phyloP scores from a whole-genome alignment of 306 rosid genomes.

The Inga oerstediana region DNA sequence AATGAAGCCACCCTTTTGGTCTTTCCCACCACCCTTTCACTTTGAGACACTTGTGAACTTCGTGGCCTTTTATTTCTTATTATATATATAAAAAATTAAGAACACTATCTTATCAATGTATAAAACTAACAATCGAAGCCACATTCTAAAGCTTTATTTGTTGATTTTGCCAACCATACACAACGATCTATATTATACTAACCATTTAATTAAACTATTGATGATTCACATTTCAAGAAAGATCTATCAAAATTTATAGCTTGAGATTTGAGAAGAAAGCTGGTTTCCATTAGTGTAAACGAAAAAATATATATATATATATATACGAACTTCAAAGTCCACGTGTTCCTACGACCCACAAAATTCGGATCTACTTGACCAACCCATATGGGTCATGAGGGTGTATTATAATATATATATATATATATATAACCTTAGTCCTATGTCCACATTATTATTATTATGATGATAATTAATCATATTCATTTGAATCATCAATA shows the following conservation, averaged over 20 bases:
- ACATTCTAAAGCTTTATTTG: neutral
- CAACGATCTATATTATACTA: neutral
- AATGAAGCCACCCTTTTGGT: constrained; percentile 9
- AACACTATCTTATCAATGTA: neutral
- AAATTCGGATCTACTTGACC: constrained; percentile 41
- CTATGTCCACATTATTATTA: neutral
- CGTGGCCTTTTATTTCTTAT: neutral
- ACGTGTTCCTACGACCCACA: constrained; percentile 34
- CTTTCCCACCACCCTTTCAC: neutral
- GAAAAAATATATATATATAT: constrained; percentile 7
- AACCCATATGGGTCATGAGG: constrained; percentile 21
- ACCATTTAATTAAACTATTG: neutral
- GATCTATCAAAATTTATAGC: neutral
- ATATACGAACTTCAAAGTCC: constrained; percentile 31
- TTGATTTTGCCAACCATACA: neutral
- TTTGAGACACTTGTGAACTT: neutral
- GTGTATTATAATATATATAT: neutral
- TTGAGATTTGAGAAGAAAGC: constrained; percentile 15
- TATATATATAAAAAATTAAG: neutral
- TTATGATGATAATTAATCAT: constrained; percentile 18
- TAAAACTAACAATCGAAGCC: neutral
- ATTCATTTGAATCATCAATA: constrained; percentile 11
- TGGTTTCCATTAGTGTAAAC: neutral
- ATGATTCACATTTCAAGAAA: neutral
- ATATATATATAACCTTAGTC: neutral